Evolutionary conservation across 257 asterid genomes (phyloP).

Genomic region (Solanum sitiens): DNA sequence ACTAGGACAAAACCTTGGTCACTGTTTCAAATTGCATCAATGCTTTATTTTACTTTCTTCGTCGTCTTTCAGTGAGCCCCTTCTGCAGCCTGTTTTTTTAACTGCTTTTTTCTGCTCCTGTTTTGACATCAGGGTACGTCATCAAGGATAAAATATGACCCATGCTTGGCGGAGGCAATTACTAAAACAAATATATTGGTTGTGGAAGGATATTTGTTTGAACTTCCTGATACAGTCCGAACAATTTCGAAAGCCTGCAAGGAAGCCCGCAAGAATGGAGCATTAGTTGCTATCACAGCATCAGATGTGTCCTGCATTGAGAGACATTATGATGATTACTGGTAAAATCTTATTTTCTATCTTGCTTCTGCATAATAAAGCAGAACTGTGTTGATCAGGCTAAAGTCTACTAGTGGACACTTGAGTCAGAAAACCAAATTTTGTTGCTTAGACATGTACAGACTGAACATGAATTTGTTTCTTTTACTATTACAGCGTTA

Average conservation of each 20-base stretch:
- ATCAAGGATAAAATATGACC: constrained; percentile 58
- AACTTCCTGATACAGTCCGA: constrained; percentile 83
- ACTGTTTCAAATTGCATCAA: background rate
- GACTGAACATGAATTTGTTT: background rate
- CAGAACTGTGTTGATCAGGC: background rate
- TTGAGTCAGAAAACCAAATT: background rate
- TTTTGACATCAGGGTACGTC: constrained; percentile 72
- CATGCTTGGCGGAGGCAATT: constrained; percentile 63
- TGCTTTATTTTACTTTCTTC: background rate
- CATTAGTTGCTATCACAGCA: constrained; percentile 93
- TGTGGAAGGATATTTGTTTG: constrained; percentile 93
- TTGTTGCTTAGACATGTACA: background rate
- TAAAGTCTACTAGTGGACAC: background rate
- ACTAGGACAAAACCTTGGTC: background rate
- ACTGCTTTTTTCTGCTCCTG: background rate
- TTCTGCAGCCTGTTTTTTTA: background rate
- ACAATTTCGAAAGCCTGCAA: constrained; percentile 78
- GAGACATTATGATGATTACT: constrained; percentile 86
- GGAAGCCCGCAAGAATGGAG: constrained; percentile 80
- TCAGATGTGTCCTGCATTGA: constrained; percentile 91
- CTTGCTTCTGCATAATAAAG: too few species aligned
- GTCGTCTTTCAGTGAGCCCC: background rate
- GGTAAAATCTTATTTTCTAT: constrained; percentile 29
- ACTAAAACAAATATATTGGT: constrained; percentile 71
- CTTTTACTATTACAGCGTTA: background rate